Evolutionary conservation across 164 flowering plant genomes (phyloP), one percentile per base, ranked within the genome.

Genomic region (Umbilicus rupestris): DNA sequence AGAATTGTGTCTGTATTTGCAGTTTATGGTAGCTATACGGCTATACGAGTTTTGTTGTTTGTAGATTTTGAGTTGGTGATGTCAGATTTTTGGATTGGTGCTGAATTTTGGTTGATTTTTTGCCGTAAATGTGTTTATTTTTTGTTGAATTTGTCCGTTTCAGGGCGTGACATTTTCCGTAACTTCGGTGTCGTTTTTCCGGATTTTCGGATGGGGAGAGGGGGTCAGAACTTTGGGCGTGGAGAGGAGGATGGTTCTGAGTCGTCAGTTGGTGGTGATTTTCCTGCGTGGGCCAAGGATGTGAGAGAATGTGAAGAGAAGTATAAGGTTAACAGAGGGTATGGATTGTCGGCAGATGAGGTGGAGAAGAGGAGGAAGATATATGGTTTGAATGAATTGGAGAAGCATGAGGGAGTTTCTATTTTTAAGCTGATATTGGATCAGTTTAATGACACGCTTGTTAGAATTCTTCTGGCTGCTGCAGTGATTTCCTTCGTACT

Each of bases 201-300:
- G 20, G 9, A 8, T 1, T 50, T 50, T 50, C 2, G 58, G 50
- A 83, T 83, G 89, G 85, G 87, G 12, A 81, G 75, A 65, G 89
- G 85, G 46, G 82, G 85, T 20, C 60, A 85, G 41, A 70, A 77
- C 58, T 71, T 6, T 2, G 57, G 57, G 28, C 57, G 68, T 31
- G 84, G 84, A 3, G 76, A 73, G 24, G 58, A 29, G 3, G 79
- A 70, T 7, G 65, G 19, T n/a, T n/a, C 14, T 3, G 47, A 49
- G 42, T 3, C 63, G 0, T 33, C 70, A 1, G 58, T 39, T 3
- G 8, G 26, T 30, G 72, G 68, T 0, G 45, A 39, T 7, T 87
- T 81, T 62, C 85, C 86, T 35, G 87, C 88, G 15, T 87, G 93
- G 93, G 80, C 87, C 4, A 81, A 64, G 37, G 90, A 85, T 30